These are phyloP conservation scores for Calonectria montana DNA, from an alignment of 2,329 filamentous ascomycete species.

Conservation along the genomic window DNA sequence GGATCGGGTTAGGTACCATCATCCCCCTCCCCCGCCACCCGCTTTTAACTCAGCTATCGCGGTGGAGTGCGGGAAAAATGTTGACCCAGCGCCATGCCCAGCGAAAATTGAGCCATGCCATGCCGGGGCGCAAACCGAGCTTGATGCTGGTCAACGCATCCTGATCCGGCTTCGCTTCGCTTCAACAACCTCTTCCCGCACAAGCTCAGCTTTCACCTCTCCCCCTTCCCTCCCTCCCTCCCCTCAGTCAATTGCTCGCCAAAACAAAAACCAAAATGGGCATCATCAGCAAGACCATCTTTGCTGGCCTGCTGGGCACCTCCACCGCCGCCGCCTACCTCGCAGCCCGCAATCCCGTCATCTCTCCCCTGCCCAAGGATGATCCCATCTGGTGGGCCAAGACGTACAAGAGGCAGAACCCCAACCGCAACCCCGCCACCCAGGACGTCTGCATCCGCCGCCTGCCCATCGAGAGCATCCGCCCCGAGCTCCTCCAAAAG, in stretches of 20 bases:
- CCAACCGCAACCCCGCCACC: slow-evolving; percentile 69
- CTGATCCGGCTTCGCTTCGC: not conserved
- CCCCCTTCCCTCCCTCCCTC: not conserved
- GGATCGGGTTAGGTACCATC: too few species aligned
- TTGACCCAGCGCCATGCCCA: too few species aligned
- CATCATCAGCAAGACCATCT: slow-evolving; percentile 60
- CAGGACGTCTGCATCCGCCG: slow-evolving; percentile 74
- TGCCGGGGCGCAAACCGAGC: not conserved
- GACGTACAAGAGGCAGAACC: slow-evolving; percentile 70
- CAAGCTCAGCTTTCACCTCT: not conserved
- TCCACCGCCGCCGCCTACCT: slow-evolving; percentile 61
- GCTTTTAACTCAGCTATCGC: not conserved
- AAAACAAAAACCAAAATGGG: too few species aligned
- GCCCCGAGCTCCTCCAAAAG: slow-evolving; percentile 72
- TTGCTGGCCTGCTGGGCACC: slow-evolving; percentile 59
- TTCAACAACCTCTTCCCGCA: not conserved
- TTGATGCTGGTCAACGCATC: not conserved
- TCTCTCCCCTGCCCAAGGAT: slow-evolving; percentile 66
- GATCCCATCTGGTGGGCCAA: slow-evolving; percentile 72
- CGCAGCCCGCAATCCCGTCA: slow-evolving; percentile 64
- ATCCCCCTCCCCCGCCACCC: not conserved
- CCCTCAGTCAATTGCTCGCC: not conserved
- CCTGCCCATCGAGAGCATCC: slow-evolving; percentile 72
- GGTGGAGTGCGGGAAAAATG: not conserved
- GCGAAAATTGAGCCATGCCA: not conserved